Base-by-base conservation (phyloP, 2,329 filamentous ascomycete species). In the Sclerotinia sclerotiorum region DNA sequence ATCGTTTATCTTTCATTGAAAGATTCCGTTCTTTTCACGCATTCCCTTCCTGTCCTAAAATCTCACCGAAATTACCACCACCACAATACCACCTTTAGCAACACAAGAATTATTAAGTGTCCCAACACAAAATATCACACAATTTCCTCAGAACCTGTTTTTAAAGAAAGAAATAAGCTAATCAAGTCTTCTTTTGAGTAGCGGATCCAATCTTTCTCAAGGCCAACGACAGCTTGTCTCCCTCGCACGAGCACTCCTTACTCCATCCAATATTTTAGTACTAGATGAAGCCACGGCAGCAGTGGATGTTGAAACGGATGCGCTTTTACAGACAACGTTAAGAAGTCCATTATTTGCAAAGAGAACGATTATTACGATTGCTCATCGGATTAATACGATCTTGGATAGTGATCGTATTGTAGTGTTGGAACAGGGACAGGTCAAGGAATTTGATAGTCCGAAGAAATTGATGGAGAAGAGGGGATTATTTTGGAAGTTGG, bases 371-470 rank as follows among this genome's bases (percentile, higher is more conserved):
- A 97, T 99, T 79, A 99, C 95, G 0, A 97, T 99, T 76, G 95
- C 95, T 35, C 95, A 99, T 82, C 90, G 95, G 67, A 97, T 99
- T 82, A 98, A 98, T 82, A 99, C 95, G 15, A 98, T 99, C 75
- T 85, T 99, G 42, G 88, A 90, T 78, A 87, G 85, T 70, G 94
- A 99, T 81, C 88, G 94, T 63, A 95, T 99, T 71, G 89, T 99
- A 48, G 95, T 99, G 62, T 86, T 99, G 7, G 93, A 98, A 77
- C 90, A 91, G 79, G 95, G 95, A 55, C 87, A 88, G 75, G 94
- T 99, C 54, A 90, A 89, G 62, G 95, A 99, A 79, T 99, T 97
- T 79, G 95, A 97, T 79, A 93, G 89, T 8, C 95, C 95, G 2
- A 83, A 87, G 51, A 88, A 90, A 71, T 83, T 99, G 69, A 87